Evolutionary conservation across 1,284 basidiomycete genomes (phyloP), one percentile per base, ranked within the genome.

Genomic region (Bothia castanella): DNA sequence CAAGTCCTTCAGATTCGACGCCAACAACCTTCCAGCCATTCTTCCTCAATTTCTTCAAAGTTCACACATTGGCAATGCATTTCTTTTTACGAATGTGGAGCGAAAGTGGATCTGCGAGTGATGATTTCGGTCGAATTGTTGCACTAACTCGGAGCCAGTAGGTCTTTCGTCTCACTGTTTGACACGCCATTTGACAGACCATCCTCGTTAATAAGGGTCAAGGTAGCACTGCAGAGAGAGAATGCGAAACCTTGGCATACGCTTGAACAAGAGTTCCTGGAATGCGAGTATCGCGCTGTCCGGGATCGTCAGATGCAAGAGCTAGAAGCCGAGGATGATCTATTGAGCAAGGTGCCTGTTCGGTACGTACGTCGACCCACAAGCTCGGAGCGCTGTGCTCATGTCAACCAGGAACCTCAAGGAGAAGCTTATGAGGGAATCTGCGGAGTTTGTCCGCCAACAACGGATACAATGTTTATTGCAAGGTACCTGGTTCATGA

Each of bases 31-130:
- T 92, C 69, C 87, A 92, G 58, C 92, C 92, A 0, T 93, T 94
- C 73, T 87, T 97, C 67, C 78, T 97, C 53, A 89, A 91, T 60
- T 92, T 95, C 64, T 79, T 81, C 58, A 84, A 82, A 52, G 85
- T 96, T 11, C 95, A 98, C 69, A 74, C 80, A 7, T 74, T 96
- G 5, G 89, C 89, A 2, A 82, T 90, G 25, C 83, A 83, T 49
- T 97, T 97, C 74, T 97, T 97, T 74, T 72, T 94, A 25, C 82
- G 92, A 54, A 96, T 98, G 87, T 98, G 94, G 94, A 84, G 80
- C 61, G 94, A 97, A 69, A 92, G 90, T 57, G 88, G 89, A 31
- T 92, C 95, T 1, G 85, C 87, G 10, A 68, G 70, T 9, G 83
- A 76, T 27, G 92, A 97, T 67, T 95, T 97, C 62, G 75, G 80